A percentile compares a stretch with the other conserved stretches of the same genome.
These are phyloP conservation scores for Termitomyces sp. DNA, from an alignment of 768 basidiomycete species.

Conservation along the genomic window DNA sequence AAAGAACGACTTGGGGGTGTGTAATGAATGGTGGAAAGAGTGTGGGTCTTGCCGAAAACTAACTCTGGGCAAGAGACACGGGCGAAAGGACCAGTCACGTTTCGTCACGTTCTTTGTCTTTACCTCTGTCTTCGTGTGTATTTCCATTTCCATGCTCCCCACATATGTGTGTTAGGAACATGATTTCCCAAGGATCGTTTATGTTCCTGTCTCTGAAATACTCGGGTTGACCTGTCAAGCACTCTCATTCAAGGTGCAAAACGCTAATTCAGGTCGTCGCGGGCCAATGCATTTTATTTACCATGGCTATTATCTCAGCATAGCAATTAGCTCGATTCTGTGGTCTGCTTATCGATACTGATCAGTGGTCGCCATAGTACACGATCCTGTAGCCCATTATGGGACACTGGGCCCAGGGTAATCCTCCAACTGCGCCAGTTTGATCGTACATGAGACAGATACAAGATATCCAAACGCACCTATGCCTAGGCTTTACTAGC, in stretches of 20 bases:
- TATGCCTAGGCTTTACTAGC: not conserved
- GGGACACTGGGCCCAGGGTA: too few species aligned
- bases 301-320: not conserved
- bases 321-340: not conserved
- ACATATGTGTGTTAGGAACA: not conserved
- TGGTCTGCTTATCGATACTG: too few species aligned
- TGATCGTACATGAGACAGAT: not conserved
- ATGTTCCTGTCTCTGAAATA: too few species aligned
- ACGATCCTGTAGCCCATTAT: not conserved
- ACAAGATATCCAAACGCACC: too few species aligned
- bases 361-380: not conserved
- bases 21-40: conserved; percentile 19
- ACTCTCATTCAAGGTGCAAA: too few species aligned
- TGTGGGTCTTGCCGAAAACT: conserved; percentile 11
- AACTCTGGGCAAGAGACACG: conserved; percentile 2
- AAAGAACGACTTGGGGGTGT: conserved; percentile 57
- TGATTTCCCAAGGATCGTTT: not conserved
- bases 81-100: conserved; percentile 10
- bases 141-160: too few species aligned
- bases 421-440: too few species aligned
- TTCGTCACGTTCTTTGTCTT: conserved; percentile 6
- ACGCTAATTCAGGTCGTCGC: not conserved
- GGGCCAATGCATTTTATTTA: not conserved
- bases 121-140: too few species aligned
- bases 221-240: too few species aligned